Percentiles rank a stretch among this genome's conserved stretches.
Conservation (phyloP, 352 stramenopile genomes). For the Phytophthora brassicae region DNA sequence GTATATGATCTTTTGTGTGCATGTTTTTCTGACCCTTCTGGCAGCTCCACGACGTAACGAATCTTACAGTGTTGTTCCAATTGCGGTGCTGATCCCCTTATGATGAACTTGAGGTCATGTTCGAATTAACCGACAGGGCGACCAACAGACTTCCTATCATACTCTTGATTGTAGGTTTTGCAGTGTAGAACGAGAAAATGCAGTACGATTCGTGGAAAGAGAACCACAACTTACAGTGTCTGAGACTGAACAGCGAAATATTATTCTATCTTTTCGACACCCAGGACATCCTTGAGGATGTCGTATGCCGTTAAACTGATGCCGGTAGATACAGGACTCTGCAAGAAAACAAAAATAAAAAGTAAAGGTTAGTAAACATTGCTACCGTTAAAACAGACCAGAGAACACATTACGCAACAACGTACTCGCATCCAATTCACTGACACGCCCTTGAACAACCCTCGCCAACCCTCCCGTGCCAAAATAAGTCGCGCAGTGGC, state of each 20-base stretch:
- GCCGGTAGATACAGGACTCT: constrained; percentile 83
- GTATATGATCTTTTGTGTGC: too few species aligned
- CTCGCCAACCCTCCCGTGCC: constrained; percentile 72
- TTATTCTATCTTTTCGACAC: constrained; percentile 77
- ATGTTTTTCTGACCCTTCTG: too few species aligned
- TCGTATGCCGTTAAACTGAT: constrained; percentile 89
- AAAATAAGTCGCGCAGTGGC: constrained; percentile 74
- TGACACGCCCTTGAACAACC: constrained; percentile 85
- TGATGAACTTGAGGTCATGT: background rate
- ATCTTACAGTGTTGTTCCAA: background rate
- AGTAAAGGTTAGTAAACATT: background rate
- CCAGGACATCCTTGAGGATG: constrained; percentile 85
- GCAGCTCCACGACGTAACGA: too few species aligned
- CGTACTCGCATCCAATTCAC: constrained; percentile 88
- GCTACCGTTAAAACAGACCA: background rate
- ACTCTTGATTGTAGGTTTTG: too few species aligned
- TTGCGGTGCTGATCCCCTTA: too few species aligned
- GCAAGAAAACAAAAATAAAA: constrained; percentile 1
- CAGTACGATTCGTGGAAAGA: too few species aligned
- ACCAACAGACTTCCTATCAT: too few species aligned
- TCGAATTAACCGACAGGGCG: background rate
- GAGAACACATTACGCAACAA: background rate
- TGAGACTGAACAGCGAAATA: background rate
- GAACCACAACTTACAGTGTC: too few species aligned
- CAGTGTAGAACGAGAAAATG: too few species aligned